Evolutionary conservation across 805 yeast genomes (phyloP), one percentile per base, ranked within the genome.

Genomic region (Wickerhamiella vanderwaltii): DNA sequence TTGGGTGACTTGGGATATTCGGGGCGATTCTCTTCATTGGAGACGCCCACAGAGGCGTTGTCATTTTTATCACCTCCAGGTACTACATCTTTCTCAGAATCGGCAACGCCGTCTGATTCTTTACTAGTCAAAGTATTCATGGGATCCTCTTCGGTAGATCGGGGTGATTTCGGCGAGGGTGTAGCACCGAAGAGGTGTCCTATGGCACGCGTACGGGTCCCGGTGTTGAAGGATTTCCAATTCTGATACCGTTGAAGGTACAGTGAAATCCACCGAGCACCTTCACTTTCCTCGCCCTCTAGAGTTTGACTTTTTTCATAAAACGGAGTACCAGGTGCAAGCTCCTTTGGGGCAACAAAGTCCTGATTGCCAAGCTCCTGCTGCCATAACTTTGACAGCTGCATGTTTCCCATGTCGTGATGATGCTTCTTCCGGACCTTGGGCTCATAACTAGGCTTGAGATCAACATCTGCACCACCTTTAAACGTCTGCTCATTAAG

Each of bases 201-300:
- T n/a, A n/a, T n/a, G n/a, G n/a, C n/a, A n/a, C n/a, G n/a, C n/a
- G n/a, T n/a, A n/a, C n/a, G n/a, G n/a, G n/a, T n/a, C n/a, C n/a
- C n/a, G n/a, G n/a, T n/a, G n/a, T n/a, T n/a, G n/a, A 37, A 24
- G 9, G 29, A 2, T 3, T 22, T 11, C 40, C 40, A 37, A 17
- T 29, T 18, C 2, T 16, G 22, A 6, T 16, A 3, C 4, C 40
- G 31, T 17, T 29, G 25, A 9, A 20, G 11, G 4, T 18, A 22
- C 33, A 37, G 24, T 4, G 40, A 33, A 15, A 29, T 11, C 40
- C 40, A 37, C 19, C 31, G 32, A 11, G 22, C 32, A 5, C 33
- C 40, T 23, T 29, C 34, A 3, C 28, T 6, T 5, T 26, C 26
- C 4, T 28, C 34, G 9, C 32, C 20, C 1, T 18, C 18, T 1